Conservation (phyloP, 805 yeast species). For the Pichia deserticola region DNA sequence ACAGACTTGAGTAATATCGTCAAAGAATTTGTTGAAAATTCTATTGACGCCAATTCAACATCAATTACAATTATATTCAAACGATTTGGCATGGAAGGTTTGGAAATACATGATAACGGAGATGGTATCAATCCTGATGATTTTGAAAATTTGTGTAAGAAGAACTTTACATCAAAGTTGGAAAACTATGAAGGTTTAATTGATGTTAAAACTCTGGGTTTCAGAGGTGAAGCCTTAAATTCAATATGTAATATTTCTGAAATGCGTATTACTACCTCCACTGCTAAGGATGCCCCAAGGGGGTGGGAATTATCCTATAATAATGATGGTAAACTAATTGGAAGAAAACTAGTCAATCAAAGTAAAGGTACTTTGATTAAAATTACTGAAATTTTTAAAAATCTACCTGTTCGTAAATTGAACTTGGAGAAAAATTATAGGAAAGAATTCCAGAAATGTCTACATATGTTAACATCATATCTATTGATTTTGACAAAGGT, state of each 20-base stretch:
- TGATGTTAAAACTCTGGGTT: slow-evolving; percentile 53
- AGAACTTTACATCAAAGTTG: slow-evolving; percentile 65
- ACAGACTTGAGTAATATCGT: slow-evolving; percentile 68
- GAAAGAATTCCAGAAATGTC: slow-evolving; percentile 65
- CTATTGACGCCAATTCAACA: slow-evolving; percentile 71
- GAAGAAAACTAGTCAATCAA: slow-evolving; percentile 37
- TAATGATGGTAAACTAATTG: slow-evolving; percentile 42
- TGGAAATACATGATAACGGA: slow-evolving; percentile 68
- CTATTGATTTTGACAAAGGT: slow-evolving; percentile 52
- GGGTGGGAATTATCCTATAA: slow-evolving; percentile 53
- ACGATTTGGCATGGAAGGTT: slow-evolving; percentile 56
- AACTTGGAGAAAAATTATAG: slow-evolving; percentile 61
- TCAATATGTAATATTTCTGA: slow-evolving; percentile 54
- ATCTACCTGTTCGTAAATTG: slow-evolving; percentile 74
- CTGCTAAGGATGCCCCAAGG: slow-evolving; percentile 40
- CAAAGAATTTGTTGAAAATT: slow-evolving; percentile 82
- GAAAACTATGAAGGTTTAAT: slow-evolving; percentile 45
- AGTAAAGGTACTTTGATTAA: slow-evolving; percentile 62
- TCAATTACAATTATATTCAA: slow-evolving; percentile 60
- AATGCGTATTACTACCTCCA: slow-evolving; percentile 44
- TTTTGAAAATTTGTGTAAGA: slow-evolving; percentile 45
- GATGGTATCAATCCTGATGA: slow-evolving; percentile 51
- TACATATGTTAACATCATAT: slow-evolving; percentile 58
- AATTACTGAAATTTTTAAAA: slow-evolving; percentile 53
- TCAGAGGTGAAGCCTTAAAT: slow-evolving; percentile 76